Evolutionary conservation across 2,329 filamentous ascomycete species (phyloP).

Genomic region (Sclerotinia glacialis): DNA sequence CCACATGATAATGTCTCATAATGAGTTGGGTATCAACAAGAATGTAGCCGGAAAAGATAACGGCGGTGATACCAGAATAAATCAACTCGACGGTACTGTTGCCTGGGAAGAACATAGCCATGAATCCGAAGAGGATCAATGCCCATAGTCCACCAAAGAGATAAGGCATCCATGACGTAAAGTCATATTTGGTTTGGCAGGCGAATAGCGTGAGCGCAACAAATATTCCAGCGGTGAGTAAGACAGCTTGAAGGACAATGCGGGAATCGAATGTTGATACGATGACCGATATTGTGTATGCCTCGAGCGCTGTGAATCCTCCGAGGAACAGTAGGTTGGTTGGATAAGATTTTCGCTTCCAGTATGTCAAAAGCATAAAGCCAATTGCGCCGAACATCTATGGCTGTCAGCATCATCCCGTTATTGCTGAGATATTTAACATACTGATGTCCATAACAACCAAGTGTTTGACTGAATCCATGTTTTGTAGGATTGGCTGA

Average conservation of each 20-base stretch:
- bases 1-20: constrained; percentile 92
- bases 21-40: constrained; percentile 95
- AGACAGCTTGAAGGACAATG: constrained; percentile 84
- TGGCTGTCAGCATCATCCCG: constrained; percentile 25
- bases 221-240: constrained; percentile 83
- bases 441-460: constrained; percentile 79
- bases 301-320: constrained; percentile 87
- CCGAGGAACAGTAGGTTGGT: constrained; percentile 90
- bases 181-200: constrained; percentile 97
- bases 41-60: constrained; percentile 94
- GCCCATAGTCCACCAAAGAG: constrained; percentile 89
- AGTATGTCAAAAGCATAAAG: constrained; percentile 85
- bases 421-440: constrained; percentile 34
- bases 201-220: constrained; percentile 81
- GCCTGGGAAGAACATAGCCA: constrained; percentile 83
- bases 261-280: constrained; percentile 83
- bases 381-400: constrained; percentile 75
- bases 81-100: constrained; percentile 78
- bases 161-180: constrained; percentile 95
- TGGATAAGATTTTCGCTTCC: constrained; percentile 94
- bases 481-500: constrained; percentile 69
- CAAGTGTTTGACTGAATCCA: constrained; percentile 86
- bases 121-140: constrained; percentile 87
- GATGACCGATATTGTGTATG: constrained; percentile 89
- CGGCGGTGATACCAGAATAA: constrained; percentile 76